These are phyloP conservation scores for Wallacemonas sp. DNA, from an alignment of 208 protist species.

Conservation along the genomic window DNA sequence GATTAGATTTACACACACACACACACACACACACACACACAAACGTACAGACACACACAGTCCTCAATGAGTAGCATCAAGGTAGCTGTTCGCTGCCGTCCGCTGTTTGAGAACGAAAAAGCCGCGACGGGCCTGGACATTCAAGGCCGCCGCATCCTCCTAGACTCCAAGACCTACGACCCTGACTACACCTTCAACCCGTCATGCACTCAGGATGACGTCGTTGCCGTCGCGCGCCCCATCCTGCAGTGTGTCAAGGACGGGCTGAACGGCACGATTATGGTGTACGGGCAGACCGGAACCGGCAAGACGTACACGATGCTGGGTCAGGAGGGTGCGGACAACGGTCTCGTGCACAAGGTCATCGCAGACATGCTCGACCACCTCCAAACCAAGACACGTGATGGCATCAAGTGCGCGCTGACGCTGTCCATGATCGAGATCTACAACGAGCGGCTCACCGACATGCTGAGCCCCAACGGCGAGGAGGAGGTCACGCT, in stretches of 20 bases:
- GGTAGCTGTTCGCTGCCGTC: constrained; percentile 82
- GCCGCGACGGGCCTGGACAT: constrained; percentile 77
- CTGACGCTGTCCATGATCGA: constrained; percentile 92
- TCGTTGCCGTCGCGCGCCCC: constrained; percentile 82
- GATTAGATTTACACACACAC: constrained; percentile 6
- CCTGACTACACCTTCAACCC: constrained; percentile 82
- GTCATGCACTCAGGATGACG: constrained; percentile 74
- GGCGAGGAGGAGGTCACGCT: constrained; percentile 83
- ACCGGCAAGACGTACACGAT: constrained; percentile 97
- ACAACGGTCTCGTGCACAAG: constrained; percentile 87
- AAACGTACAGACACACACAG: not conserved
- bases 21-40: not conserved
- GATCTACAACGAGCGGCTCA: constrained; percentile 92
- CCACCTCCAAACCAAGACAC: constrained; percentile 77
- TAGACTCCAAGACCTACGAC: constrained; percentile 91
- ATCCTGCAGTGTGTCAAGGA: constrained; percentile 91
- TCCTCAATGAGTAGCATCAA: constrained; percentile 91
- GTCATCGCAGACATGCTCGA: constrained; percentile 92
- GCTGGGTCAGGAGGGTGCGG: constrained; percentile 69
- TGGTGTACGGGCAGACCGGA: constrained; percentile 95
- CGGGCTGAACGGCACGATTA: constrained; percentile 91
- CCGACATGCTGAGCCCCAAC: constrained; percentile 87
- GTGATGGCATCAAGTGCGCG: constrained; percentile 85
- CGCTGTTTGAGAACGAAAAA: constrained; percentile 78
- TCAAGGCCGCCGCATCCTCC: constrained; percentile 77